These are phyloP conservation scores for Amborella trichopoda DNA, from an alignment of 164 flowering plant genomes.

Conservation along the genomic window DNA sequence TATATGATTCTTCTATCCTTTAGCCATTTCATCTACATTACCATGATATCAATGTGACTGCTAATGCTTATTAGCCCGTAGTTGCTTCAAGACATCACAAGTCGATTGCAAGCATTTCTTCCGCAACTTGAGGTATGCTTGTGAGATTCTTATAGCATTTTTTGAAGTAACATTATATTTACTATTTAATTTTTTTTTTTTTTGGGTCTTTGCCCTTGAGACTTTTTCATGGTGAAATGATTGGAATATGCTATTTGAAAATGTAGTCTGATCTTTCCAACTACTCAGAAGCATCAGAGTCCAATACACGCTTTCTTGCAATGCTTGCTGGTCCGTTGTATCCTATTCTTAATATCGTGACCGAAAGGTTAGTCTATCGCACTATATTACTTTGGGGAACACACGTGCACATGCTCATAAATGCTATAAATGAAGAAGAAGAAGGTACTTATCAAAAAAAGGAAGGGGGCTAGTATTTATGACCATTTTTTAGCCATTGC, in stretches of 20 bases:
- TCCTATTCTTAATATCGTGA: slow-evolving; percentile 63
- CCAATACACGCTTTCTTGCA: slow-evolving; percentile 61
- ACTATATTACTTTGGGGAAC: too few relatives aligned
- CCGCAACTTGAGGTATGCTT: slow-evolving; percentile 83
- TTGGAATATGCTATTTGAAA: background rate
- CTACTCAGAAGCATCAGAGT: slow-evolving; percentile 56
- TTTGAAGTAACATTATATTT: too few relatives aligned
- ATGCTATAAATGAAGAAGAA: too few relatives aligned
- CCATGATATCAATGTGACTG: slow-evolving; percentile 12
- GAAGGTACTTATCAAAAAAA: too few relatives aligned
- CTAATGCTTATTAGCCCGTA: slow-evolving; percentile 32
- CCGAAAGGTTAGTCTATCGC: slow-evolving; percentile 53
- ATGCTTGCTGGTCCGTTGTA: slow-evolving; percentile 92
- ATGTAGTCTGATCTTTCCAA: slow-evolving; percentile 60
- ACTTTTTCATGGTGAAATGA: background rate
- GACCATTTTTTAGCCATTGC: too few relatives aligned
- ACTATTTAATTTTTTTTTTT: too few relatives aligned
- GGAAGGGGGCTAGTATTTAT: too few relatives aligned
- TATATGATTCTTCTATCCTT: slow-evolving; percentile 1
- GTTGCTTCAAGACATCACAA: slow-evolving; percentile 90
- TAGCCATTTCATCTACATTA: slow-evolving; percentile 3
- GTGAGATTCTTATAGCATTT: too few relatives aligned
- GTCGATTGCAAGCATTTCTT: slow-evolving; percentile 55
- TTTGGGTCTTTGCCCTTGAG: background rate
- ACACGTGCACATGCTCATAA: too few relatives aligned